These are phyloP conservation scores for Leptographium lundbergii DNA, from an alignment of 2,329 filamentous ascomycete species.

Conservation along the genomic window DNA sequence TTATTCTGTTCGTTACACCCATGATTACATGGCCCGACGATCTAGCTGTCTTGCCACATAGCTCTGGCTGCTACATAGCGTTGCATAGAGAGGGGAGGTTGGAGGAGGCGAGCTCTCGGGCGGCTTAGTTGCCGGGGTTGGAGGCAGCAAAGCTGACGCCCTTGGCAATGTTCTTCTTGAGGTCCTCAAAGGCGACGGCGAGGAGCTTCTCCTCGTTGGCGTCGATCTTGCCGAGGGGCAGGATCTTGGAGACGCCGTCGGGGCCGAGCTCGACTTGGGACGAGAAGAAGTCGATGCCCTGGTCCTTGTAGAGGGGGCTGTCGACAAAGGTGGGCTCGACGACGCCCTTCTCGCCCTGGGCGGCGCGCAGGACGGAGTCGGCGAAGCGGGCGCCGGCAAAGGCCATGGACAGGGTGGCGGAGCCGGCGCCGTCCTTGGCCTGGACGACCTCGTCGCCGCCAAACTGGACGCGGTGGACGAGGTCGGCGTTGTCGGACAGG, in stretches of 20 bases:
- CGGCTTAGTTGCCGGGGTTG: constrained; percentile 47
- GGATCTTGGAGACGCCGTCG: constrained; percentile 89
- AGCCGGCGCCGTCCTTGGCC: constrained; percentile 96
- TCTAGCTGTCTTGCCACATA: not conserved
- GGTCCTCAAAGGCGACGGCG: constrained; percentile 69
- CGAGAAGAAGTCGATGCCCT: constrained; percentile 94
- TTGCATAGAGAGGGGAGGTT: no score
- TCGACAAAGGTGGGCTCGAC: constrained; percentile 95
- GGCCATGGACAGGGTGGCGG: constrained; percentile 96
- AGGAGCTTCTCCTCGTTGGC: constrained; percentile 81
- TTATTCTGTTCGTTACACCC: not conserved
- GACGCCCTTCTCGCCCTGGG: constrained; percentile 88
- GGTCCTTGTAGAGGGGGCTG: constrained; percentile 95
- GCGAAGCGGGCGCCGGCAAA: constrained; percentile 80
- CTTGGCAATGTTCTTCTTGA: constrained; percentile 95
- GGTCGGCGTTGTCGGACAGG: constrained; percentile 64
- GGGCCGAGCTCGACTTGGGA: constrained; percentile 92
- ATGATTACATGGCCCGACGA: not conserved
- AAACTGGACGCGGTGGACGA: constrained; percentile 94
- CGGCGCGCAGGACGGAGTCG: constrained; percentile 84
- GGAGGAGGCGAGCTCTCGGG: no score
- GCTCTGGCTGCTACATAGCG: no score
- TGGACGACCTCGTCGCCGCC: constrained; percentile 98
- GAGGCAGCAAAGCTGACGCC: constrained; percentile 50
- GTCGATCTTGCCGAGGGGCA: constrained; percentile 73